Conservation (phyloP, 164 flowering plant species). For the Magnolia officinalis region DNA sequence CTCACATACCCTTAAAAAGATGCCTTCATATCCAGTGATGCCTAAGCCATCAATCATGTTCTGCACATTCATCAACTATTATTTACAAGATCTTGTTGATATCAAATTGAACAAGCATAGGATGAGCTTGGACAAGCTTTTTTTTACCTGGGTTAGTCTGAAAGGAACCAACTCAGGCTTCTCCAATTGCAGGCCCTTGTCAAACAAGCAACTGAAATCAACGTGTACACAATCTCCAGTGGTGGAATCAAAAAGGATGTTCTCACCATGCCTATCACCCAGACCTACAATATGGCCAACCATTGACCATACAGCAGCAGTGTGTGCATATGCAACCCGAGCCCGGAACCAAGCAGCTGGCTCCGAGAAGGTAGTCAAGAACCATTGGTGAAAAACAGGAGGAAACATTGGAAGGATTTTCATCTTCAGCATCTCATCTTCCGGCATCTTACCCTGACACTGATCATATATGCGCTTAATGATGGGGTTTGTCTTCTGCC, state of each 20-base stretch:
- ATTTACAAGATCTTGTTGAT: not conserved
- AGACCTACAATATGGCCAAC: conserved; percentile 99
- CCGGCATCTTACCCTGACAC: conserved; percentile 78
- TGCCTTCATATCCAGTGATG: conserved; percentile 93
- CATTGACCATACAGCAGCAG: conserved; percentile 99
- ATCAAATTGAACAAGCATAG: not conserved
- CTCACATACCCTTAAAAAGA: conserved; percentile 83
- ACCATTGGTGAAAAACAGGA: conserved; percentile 95
- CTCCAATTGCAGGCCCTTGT: conserved; percentile 93
- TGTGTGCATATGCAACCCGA: conserved; percentile 93
- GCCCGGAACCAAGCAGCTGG: conserved; percentile 99
- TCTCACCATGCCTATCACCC: conserved; percentile 99
- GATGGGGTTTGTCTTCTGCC: conserved; percentile 91
- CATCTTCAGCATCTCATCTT: conserved; percentile 81
- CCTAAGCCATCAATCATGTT: conserved; percentile 99
- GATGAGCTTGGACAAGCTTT: not conserved
- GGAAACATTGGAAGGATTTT: conserved; percentile 98
- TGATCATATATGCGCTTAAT: conserved; percentile 94
- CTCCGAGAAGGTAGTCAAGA: conserved; percentile 88
- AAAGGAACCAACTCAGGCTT: conserved; percentile 99
- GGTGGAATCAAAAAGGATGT: conserved; percentile 97
- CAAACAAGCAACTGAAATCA: conserved; percentile 99
- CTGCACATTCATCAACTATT: conserved; percentile 32
- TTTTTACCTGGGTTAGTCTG: conserved; percentile 90
- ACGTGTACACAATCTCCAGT: conserved; percentile 99